Conservation (phyloP, 2,329 filamentous ascomycete genomes). For the Boeremia exigua region DNA sequence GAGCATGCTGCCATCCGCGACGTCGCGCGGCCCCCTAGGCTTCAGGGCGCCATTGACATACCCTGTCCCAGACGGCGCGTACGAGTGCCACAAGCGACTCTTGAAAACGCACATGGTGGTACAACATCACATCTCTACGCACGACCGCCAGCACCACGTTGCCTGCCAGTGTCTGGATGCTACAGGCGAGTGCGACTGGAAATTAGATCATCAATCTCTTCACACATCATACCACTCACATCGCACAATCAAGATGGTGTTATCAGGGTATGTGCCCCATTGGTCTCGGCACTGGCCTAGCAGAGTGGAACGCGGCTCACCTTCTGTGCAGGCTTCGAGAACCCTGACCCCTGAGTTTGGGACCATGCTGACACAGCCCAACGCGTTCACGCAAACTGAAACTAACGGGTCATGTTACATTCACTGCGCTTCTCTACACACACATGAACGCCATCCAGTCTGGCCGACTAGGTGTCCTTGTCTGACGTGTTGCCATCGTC, state of each 20-base stretch:
- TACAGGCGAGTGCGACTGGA: constrained; percentile 7
- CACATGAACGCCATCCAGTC: constrained; percentile 31
- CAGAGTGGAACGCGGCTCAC: constrained; percentile 14
- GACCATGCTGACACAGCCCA: constrained; percentile 1
- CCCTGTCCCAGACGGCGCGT: constrained; percentile 11
- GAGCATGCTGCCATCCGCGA: constrained; percentile 8
- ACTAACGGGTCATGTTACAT: constrained; percentile 26
- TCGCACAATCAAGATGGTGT: constrained; percentile 16
- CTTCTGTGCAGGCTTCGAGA: constrained; percentile 40
- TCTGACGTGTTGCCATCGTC: constrained; percentile 52
- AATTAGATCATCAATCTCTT: constrained; percentile 19
- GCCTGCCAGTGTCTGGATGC: constrained; percentile 1
- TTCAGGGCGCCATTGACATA: neutral
- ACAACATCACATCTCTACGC: neutral
- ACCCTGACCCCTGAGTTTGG: constrained; percentile 23
- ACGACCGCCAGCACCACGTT: neutral
- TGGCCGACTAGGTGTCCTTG: constrained; percentile 42
- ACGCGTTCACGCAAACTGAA: constrained; percentile 24
- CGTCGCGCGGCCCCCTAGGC: constrained; percentile 5
- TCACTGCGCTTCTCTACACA: constrained; percentile 8
- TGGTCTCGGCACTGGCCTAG: constrained; percentile 13
- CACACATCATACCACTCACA: constrained; percentile 15
- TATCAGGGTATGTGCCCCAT: constrained; percentile 10
- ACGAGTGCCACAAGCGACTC: constrained; percentile 5
- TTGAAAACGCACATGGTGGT: neutral